Base-by-base conservation (phyloP, 352 stramenopile genomes). In the Phytopythium aichiense region DNA sequence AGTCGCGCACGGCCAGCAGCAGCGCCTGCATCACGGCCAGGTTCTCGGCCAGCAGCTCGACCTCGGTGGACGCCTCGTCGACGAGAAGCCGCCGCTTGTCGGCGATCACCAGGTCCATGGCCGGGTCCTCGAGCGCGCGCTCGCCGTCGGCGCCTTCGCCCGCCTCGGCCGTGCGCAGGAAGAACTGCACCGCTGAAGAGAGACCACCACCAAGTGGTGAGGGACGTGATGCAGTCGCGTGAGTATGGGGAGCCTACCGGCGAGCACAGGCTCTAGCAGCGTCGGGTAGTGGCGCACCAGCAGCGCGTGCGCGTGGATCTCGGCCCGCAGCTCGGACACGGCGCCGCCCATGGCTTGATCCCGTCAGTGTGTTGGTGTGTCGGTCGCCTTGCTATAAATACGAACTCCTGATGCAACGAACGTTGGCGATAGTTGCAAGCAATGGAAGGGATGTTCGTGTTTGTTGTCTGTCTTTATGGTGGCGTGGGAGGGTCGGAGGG, bases 11-110 rank as follows among this genome's bases (percentile, higher is more conserved):
- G 25, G 66, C 72, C 33, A 66, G 62, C 3, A 92, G 66, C 51
- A 92, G 64, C 16, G 76, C 76, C 28, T 66, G 37, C 31, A 79
- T 77, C n/a, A 88, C 79, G 20, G 54, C 58, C 31, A 51, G 42
- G 59, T 83, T 87, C 61, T 92, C 83, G 5, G 72, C 76, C 3
- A 92, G 69, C 35, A 92, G 53, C 63, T 90, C 83, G 16, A 90
- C 74, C 33, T 92, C 83, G 20, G 80, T 92, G 35, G 83, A 90
- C 18, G 79, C 78, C 30, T 90, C 80, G 60, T 79, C 74, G 52
- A 88, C 81, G 23, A 89, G 58, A 37, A 50, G 15, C 37, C 52
- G 52, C 23, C 65, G 58, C 56, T 84, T 81, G 63, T 86, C 61
- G 18, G 77, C 76, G 61, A 84, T 79, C 33, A 76, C 77, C 12